Base-by-base conservation (phyloP, 1,139 yeast genomes). In the Pichia sp. region DNA sequence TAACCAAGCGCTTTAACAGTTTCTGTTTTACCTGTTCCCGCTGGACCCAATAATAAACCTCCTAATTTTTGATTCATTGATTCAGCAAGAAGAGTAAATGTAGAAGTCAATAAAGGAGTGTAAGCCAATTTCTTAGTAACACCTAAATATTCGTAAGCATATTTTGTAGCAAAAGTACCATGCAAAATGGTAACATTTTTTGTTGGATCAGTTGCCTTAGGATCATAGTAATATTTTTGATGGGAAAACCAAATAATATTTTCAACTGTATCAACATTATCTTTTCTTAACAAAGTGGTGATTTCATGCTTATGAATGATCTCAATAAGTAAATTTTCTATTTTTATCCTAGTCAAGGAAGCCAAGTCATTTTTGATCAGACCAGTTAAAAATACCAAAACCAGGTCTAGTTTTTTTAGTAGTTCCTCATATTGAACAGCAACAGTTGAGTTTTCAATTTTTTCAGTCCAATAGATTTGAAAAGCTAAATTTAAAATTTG, bases 1-100 rank as follows among this genome's bases (percentile, higher is more conserved):
- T 79, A 79, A 1, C 95, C 97, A 29, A 90, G 68, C 0, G 96
- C 87, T 59, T 92, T 92, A 24, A 90, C 74, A 0, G 96, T 75
- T 59, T 92, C 98, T 0, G 98, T 92, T 60, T 92, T 90, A 55
- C 97, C 98, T 0, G 97, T 92, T 40, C 97, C 98, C 3, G 98
- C 97, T 2, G 98, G 97, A 0, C 98, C 98, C 64, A 83, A 81
- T 1, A 96, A 87, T 1, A 96, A 83, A 0, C 96, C 96, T n/a
- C 97, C 97, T 12, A 80, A 67, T 35, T 74, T 74, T 54, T 81
- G 87, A 32, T 76, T 74, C 27, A 89, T 62, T 0, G 97, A 94
- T 51, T 82, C 86, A 0, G 86, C 71, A 80, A 90, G 76, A 0
- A 90, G 69, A 30, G 82, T 60, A 58, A 75, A 87, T 49, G 89